Base-by-base conservation (phyloP, 768 basidiomycete genomes). In the Termitomyces eurrhizus region DNA sequence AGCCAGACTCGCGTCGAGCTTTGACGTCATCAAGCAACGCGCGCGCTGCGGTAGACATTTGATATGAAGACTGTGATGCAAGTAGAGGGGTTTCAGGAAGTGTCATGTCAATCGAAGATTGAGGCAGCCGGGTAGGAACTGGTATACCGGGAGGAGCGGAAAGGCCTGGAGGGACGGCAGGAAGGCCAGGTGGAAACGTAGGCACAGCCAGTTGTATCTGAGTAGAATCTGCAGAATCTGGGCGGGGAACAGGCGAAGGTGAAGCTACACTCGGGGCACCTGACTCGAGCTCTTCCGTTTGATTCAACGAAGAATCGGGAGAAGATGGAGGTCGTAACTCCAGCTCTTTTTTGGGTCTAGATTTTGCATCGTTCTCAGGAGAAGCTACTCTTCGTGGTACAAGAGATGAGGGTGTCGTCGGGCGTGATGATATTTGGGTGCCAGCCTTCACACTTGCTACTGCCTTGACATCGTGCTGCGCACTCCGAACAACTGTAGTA, bases 21-120 rank as follows among this genome's bases (percentile, higher is more conserved):
- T 85, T 88, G 42, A 95, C 83, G 65, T 95, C 93, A 59, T 94
- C 91, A 50, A 95, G 77, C 50, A 95, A 79, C 1, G 90, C 91
- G 63, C 88, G 88, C 2, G 91, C 92, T 42, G 92, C 89, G 16
- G 80, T 89, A 0, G 93, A 94, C 79, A 94, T 91, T 67, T 94
- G 92, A 71, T 95, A 95, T 6, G 85, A 82, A 13, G 84, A 80
- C 59, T 83, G 80, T 5, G 83, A 83, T 65, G 87, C 74, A 63
- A 81, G 67, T 59, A 82, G 52, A 65, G 83, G 75, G 37, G 83
- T 78, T 66, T 81, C 80, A 35, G 83, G 80, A 18, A 81, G 78
- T 18, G 79, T 77, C 3, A 80, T 80, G 36, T 80, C 84, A 52
- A 71, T 8, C 12, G 44, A 49, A 26, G 45, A 69, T 62, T 80